Base-by-base conservation (phyloP, 1,284 basidiomycete species). In the Vanrija humicola region DNA sequence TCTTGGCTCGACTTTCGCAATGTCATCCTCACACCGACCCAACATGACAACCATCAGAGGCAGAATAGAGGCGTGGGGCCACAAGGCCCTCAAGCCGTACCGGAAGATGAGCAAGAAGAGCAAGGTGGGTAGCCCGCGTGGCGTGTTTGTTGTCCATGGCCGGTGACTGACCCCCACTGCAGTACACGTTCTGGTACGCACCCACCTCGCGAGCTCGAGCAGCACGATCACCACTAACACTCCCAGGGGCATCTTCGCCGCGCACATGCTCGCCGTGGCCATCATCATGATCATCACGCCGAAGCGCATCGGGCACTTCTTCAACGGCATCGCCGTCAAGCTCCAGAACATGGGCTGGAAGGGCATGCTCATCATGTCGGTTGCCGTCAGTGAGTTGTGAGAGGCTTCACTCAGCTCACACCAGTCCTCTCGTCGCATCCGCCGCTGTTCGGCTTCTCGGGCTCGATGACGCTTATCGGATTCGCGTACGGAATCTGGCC, bases 401-500 rank as follows among this genome's bases (percentile, higher is more conserved):
- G 1, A 21, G 38, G 1, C 6, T 10, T 1, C 14, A 26, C 18
- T 10, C 5, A 19, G 28, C 49, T 54, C 14, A 48, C 43, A 14
- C 3, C 49, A 76, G 75, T 74, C 18, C 54, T 74, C 14, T 58
- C 73, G 6, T 74, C 72, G 0, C 75, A 77, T 55, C 75, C 75
- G 18, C 75, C 75, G 8, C 51, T 77, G 38, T 73, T 77, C 34
- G 75, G 75, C 4, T 76, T 75, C 50, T 64, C 67, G 43, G 69
- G 65, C 7, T 68, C 69, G 8, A 62, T 77, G 54, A 73, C 73
- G 7, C 59, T 77, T 8, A 74, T 76, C 34, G 75, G 75, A 7
- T 76, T 75, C 55, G 69, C 72, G 1, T 77, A 69, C 34, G 75
- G 75, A 1, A 43, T 75, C n/a, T 70, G 69, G 72, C 69, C 66